Conservation (phyloP, 164 flowering plant species). For the Annona cherimola region DNA sequence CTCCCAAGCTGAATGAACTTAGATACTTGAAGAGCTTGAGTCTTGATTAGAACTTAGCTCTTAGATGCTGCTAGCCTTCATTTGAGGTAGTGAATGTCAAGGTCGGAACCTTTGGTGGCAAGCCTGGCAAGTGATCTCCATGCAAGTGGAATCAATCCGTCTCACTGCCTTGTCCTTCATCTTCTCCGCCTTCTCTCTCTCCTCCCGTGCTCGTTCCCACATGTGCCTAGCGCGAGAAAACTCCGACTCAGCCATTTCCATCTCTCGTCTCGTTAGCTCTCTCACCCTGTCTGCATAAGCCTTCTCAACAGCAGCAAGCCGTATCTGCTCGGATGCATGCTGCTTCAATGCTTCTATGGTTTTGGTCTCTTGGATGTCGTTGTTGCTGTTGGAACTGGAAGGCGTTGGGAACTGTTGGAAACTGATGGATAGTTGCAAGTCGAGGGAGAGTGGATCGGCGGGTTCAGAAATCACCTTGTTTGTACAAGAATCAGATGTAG, state of each 20-base stretch:
- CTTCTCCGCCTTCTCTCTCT: slow-evolving; percentile 63
- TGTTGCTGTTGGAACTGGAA: slow-evolving; percentile 5
- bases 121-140: slow-evolving; percentile 91
- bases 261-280: slow-evolving; percentile 79
- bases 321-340: slow-evolving; percentile 84
- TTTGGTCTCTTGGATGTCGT: background rate
- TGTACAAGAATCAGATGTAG: slow-evolving; percentile 20
- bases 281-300: slow-evolving; percentile 89
- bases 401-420: slow-evolving; percentile 32
- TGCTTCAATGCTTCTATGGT: slow-evolving; percentile 53
- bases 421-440: slow-evolving; percentile 74
- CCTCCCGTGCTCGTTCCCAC: slow-evolving; percentile 84
- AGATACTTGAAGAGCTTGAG: background rate
- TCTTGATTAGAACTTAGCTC: background rate
- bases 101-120: slow-evolving; percentile 75
- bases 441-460: slow-evolving; percentile 36
- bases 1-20: background rate
- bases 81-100: slow-evolving; percentile 2
- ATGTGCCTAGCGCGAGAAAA: slow-evolving; percentile 67
- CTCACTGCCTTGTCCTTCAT: slow-evolving; percentile 56
- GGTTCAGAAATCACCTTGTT: slow-evolving; percentile 9
- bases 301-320: slow-evolving; percentile 79
- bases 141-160: slow-evolving; percentile 52
- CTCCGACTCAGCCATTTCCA: slow-evolving; percentile 89
- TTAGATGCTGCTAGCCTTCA: background rate